Evolutionary conservation across 345 rosid genomes (phyloP).

Genomic region (Alliaria petiolata): DNA sequence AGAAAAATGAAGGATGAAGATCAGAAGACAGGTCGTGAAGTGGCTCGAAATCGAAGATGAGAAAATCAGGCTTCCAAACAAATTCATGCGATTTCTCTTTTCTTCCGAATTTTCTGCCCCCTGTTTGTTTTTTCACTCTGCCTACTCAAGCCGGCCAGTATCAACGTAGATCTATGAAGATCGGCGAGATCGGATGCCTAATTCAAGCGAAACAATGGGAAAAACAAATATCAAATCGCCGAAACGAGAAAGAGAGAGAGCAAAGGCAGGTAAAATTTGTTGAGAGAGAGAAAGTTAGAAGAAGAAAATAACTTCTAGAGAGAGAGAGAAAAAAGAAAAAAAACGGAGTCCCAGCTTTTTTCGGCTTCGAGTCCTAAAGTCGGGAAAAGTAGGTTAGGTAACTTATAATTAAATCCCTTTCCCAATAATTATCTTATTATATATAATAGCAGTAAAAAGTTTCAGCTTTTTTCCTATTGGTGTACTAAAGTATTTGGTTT

Average conservation of each 20-base stretch:
- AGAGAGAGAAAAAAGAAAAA: not conserved
- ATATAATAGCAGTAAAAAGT: not conserved
- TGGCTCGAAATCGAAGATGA: slow-evolving; percentile 59
- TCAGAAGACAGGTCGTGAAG: slow-evolving; percentile 70
- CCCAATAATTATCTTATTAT: no score
- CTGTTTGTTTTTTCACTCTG: slow-evolving; percentile 17
- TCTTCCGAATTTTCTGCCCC: not conserved
- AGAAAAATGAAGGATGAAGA: slow-evolving; percentile 76
- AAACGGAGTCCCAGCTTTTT: not conserved
- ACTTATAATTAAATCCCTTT: no score
- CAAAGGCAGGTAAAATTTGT: not conserved
- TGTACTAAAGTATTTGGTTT: no score
- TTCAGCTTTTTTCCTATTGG: not conserved
- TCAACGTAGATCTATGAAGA: slow-evolving; percentile 22
- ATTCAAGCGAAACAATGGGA: slow-evolving; percentile 15
- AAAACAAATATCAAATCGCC: not conserved
- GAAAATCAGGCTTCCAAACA: slow-evolving; percentile 75
- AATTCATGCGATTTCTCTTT: slow-evolving; percentile 83
- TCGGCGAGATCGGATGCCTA: slow-evolving; percentile 6
- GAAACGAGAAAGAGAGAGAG: not conserved
- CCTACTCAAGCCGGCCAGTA: not conserved
- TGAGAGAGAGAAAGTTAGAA: slow-evolving; percentile 21
- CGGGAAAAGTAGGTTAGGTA: not conserved
- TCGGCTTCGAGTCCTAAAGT: not conserved
- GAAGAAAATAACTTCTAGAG: slow-evolving; percentile 5